Base-by-base conservation (phyloP, 306 rosid species). In the Arachis hypogaea region DNA sequence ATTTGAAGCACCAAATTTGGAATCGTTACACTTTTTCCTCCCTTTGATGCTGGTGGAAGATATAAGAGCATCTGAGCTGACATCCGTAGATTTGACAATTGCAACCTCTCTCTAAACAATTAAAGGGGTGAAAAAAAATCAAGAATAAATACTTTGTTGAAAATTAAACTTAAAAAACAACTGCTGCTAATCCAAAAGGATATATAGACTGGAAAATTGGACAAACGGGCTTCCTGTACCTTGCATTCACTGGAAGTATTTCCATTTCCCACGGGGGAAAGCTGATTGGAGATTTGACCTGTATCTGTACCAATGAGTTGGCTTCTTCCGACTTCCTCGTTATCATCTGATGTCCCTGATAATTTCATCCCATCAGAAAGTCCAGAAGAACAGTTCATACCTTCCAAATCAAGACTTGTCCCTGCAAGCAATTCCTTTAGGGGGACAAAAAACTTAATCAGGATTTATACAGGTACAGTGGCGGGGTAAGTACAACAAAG, bases 101-200 rank as follows among this genome's bases (percentile, higher is more conserved):
- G 82, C 73, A 71, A 75, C 78, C 54, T 74, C 80, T 54, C 50
- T 82, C 97, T 88, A 89, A 85, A 74, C 30, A 81, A 66, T 58
- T 61, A 57, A 82, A 60, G 69, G 62, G 62, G 66, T 66, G 9
- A 43, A 43, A 43, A 1, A 43, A 43, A 43, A 43, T 4, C 8
- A 74, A 78, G 63, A 52, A 7, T 52, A 52, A 52, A 52, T 52
- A 78, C 68, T 44, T 41, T 43, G 73, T 44, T 44, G 51, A 82
- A 71, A 68, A 52, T 56, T 49, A 47, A 49, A 62, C 54, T 40
- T 41, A 66, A 43, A 62, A 68, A 10, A 47, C 38, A 59, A 75
- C 47, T 12, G 67, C 52, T 10, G 59, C 12, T 18, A 44, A 42
- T 47, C 71, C 29, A 76, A 30, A 6, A 69, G 14, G 67, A 57